Evolutionary conservation across 257 asterid species (phyloP).

Genomic region (Leptodermis oblonga): DNA sequence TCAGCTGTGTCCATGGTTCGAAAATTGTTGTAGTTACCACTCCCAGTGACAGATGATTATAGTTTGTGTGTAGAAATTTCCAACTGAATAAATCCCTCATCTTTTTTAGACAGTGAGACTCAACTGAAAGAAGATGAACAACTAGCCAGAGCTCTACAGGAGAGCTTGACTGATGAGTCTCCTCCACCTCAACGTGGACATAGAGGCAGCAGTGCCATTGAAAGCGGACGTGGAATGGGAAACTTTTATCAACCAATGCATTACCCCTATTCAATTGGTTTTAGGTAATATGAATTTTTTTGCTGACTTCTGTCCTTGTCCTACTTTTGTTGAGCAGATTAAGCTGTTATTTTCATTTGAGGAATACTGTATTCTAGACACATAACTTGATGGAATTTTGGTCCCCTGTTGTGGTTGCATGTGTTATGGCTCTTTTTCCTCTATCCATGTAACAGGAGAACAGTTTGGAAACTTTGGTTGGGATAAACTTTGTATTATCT

Average conservation of each 20-base stretch:
- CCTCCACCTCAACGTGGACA: slow-evolving; percentile 40
- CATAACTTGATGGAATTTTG: not conserved
- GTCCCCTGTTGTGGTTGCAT: not conserved
- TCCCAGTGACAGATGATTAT: not conserved
- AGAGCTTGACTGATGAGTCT: slow-evolving; percentile 57
- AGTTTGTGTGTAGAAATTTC: not conserved
- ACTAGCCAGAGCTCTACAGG: slow-evolving; percentile 76
- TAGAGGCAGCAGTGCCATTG: slow-evolving; percentile 28
- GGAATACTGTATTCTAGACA: not conserved
- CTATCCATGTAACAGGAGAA: not conserved
- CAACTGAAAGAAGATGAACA: slow-evolving; percentile 69
- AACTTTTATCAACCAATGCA: slow-evolving; percentile 44
- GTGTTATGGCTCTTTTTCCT: not conserved
- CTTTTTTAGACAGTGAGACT: slow-evolving; percentile 45
- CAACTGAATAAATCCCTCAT: slow-evolving; percentile 10
- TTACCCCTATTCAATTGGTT: slow-evolving; percentile 38
- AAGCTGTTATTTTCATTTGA: not conserved
- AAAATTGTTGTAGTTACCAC: not conserved
- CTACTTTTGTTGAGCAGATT: not conserved
- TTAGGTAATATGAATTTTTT: slow-evolving; percentile 25
- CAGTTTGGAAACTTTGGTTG: not conserved
- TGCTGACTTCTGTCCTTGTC: not conserved
- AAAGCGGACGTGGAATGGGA: slow-evolving; percentile 30
- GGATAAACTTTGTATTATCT: not conserved
- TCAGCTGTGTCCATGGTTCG: not conserved